Percentiles rank a stretch among this genome's conserved stretches.
These are phyloP conservation scores for Colletotrichum tofieldiae DNA, from an alignment of 2,329 filamentous ascomycete genomes.

Conservation along the genomic window DNA sequence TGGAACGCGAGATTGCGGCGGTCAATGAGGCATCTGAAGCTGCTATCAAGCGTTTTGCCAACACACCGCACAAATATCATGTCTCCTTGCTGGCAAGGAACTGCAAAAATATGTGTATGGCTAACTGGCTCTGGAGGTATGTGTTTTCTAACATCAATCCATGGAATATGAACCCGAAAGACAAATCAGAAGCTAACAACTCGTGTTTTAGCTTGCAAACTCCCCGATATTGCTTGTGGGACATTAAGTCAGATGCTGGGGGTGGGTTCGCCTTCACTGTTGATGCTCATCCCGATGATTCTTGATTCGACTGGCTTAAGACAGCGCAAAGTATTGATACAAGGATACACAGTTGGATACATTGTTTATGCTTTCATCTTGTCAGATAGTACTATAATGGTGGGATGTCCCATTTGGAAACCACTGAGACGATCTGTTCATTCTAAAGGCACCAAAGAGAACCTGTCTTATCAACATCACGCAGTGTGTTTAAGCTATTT, in stretches of 20 bases:
- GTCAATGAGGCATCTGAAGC: constrained; percentile 19
- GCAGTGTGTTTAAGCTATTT: too few relatives aligned
- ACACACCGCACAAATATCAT: constrained; percentile 9
- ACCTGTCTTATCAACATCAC: too few relatives aligned
- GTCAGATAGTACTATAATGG: too few relatives aligned
- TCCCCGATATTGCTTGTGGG: constrained; percentile 28
- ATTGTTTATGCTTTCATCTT: too few relatives aligned
- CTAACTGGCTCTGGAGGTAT: constrained; percentile 35
- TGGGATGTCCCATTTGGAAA: too few relatives aligned
- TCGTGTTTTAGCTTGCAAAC: constrained; percentile 12
- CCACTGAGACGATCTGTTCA: too few relatives aligned
- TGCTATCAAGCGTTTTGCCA: neutral
- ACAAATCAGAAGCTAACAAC: neutral
- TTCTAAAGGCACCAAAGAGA: too few relatives aligned
- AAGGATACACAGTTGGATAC: too few relatives aligned
- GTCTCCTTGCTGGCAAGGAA: constrained; percentile 19
- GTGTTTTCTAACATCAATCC: neutral
- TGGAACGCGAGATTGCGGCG: constrained; percentile 18
- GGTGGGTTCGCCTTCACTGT: too few relatives aligned
- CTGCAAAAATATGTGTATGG: constrained; percentile 39
- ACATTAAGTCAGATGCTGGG: constrained; percentile 15
- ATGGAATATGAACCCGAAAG: fast-evolving
- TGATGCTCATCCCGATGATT: too few relatives aligned
- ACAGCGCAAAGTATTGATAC: too few relatives aligned
- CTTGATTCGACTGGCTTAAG: too few relatives aligned